Percentiles rank a stretch among this genome's conserved stretches.
These are phyloP conservation scores for Aspergillus costaricaensis DNA, from an alignment of 2,329 filamentous ascomycete genomes.

Conservation along the genomic window DNA sequence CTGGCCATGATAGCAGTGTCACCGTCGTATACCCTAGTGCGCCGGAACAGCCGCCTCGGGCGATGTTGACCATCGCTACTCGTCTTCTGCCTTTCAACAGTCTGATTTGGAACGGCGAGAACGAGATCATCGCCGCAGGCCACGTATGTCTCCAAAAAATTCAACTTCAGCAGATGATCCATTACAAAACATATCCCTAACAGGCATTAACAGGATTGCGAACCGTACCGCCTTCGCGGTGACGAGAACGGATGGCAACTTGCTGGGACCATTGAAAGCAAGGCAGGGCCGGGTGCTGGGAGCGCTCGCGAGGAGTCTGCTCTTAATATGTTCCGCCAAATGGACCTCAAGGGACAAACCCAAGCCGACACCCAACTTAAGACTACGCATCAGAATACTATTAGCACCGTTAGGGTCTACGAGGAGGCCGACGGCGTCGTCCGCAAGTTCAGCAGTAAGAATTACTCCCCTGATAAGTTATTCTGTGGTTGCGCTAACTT, in stretches of 20 bases:
- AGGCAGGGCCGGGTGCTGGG: constrained; percentile 61
- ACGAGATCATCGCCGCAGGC: constrained; percentile 92
- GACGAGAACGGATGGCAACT: constrained; percentile 80
- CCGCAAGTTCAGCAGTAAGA: constrained; percentile 82
- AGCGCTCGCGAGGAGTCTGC: constrained; percentile 82
- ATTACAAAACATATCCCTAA: constrained; percentile 6
- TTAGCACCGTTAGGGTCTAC: constrained; percentile 79
- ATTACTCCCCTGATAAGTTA: neutral
- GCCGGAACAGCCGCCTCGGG: constrained; percentile 84
- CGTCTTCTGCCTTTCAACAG: constrained; percentile 91
- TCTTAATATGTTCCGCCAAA: constrained; percentile 96
- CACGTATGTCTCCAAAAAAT: constrained; percentile 58
- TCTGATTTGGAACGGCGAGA: constrained; percentile 86
- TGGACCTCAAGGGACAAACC: constrained; percentile 93
- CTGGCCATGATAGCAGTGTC: constrained; percentile 92
- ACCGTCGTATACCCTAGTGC: constrained; percentile 93
- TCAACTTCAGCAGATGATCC: neutral
- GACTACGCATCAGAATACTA: constrained; percentile 95
- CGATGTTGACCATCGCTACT: constrained; percentile 87
- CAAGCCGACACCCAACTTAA: constrained; percentile 93
- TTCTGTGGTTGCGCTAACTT: constrained; percentile 19
- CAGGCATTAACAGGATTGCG: constrained; percentile 57
- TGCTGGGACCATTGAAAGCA: constrained; percentile 75
- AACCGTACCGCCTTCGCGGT: constrained; percentile 87
- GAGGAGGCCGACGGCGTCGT: constrained; percentile 66